Evolutionary conservation across 257 asterid species (phyloP).

Genomic region (Mentha longifolia): DNA sequence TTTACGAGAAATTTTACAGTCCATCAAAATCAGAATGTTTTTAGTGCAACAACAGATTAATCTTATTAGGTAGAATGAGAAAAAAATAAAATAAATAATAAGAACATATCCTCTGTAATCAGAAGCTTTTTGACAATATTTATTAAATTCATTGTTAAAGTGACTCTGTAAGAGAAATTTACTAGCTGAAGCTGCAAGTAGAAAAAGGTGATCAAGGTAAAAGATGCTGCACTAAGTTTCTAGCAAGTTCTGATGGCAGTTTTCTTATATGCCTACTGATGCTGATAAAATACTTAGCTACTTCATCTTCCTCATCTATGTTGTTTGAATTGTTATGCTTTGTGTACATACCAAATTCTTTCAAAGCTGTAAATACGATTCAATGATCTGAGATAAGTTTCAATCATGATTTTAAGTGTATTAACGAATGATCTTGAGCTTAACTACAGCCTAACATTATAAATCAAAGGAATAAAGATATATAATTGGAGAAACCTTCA

Average conservation of each 20-base stretch:
- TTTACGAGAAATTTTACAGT: neutral
- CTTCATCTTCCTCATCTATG: neutral
- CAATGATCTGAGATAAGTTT: slow-evolving; percentile 22
- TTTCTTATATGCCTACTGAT: neutral
- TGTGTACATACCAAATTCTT: neutral
- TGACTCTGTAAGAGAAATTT: neutral
- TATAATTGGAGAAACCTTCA: neutral
- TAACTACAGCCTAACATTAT: neutral
- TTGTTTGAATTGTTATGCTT: neutral
- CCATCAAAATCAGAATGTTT: neutral
- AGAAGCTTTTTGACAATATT: neutral
- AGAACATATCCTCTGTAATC: neutral
- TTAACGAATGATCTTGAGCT: slow-evolving; percentile 4
- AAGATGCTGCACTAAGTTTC: neutral
- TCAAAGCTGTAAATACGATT: neutral
- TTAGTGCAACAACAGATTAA: neutral
- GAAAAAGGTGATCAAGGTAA: neutral
- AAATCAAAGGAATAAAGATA: neutral
- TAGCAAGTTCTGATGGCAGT: neutral
- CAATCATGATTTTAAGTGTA: neutral
- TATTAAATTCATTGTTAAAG: neutral
- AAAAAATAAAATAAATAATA: neutral
- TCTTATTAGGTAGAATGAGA: neutral
- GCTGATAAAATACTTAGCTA: neutral
- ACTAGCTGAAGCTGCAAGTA: neutral